Percentiles rank a stretch among this genome's conserved stretches.
phyloP scores from a whole-genome alignment of 192 early-diverging fungal species.

The Lunasporangiospora selenospora region DNA sequence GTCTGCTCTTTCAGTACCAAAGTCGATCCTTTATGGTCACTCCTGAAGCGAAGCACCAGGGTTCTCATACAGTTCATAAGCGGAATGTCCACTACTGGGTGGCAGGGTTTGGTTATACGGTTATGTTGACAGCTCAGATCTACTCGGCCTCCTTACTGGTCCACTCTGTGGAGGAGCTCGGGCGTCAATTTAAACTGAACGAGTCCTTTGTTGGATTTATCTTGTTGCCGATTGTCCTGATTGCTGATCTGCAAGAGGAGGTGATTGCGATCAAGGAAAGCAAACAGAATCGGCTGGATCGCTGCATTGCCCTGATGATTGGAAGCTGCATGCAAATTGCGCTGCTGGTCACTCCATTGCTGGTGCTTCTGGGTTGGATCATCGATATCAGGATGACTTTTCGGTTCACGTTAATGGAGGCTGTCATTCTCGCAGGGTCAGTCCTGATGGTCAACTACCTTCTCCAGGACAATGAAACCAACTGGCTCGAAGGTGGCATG shows the following conservation, averaged over 20 bases:
- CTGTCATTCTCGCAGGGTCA: conserved; percentile 75
- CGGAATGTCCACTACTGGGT: conserved; percentile 74
- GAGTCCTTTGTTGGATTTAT: conserved; percentile 92
- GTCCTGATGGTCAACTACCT: conserved; percentile 81
- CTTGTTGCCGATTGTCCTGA: conserved; percentile 90
- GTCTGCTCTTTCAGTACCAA: conserved; percentile 62
- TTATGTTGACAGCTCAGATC: conserved; percentile 74
- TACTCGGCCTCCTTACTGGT: conserved; percentile 87
- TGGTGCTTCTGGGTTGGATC: conserved; percentile 84
- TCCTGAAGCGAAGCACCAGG: conserved; percentile 20
- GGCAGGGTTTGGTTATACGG: conserved; percentile 49
- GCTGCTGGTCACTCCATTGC: conserved; percentile 70
- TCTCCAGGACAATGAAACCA: conserved; percentile 81
- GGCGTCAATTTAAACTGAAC: conserved; percentile 71
- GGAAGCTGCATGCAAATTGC: conserved; percentile 78
- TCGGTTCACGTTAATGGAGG: conserved; percentile 82
- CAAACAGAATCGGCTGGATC: conserved; percentile 10
- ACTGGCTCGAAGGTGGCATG: conserved; percentile 92
- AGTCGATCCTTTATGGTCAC: conserved; percentile 19
- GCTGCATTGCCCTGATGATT: conserved; percentile 24
- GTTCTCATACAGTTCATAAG: conserved; percentile 12
- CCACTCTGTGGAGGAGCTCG: conserved; percentile 78
- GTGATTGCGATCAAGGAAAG: conserved; percentile 29
- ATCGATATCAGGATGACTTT: conserved; percentile 79
- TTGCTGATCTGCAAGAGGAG: conserved; percentile 78